Conservation (phyloP, 2,329 filamentous ascomycete genomes). For the Beauveria asiatica region DNA sequence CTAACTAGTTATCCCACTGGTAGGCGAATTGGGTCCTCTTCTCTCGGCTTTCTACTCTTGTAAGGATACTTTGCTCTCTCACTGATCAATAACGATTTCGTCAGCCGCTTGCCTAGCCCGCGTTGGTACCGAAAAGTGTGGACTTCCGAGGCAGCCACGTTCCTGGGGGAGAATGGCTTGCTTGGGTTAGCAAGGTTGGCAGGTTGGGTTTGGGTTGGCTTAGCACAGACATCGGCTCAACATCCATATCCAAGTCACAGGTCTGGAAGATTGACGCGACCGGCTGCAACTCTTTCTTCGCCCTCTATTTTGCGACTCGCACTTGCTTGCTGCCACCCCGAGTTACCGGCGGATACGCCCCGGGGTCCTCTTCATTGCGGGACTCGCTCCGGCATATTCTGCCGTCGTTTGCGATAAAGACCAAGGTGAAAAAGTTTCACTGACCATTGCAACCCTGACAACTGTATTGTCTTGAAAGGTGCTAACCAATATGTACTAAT, state of each 20-base stretch:
- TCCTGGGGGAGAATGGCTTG: not conserved
- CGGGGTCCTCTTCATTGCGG: not conserved
- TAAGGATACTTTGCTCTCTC: not conserved
- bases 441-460: not conserved
- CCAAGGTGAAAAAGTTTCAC: not conserved
- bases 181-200: no score
- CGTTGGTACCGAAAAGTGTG: not conserved
- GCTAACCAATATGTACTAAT: not conserved
- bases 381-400: not conserved
- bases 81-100: not conserved
- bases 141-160: not conserved
- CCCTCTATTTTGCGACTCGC: not conserved
- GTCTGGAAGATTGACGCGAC: not conserved
- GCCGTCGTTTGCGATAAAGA: not conserved
- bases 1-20: not conserved
- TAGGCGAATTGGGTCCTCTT: not conserved
- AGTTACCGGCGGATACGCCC: not conserved
- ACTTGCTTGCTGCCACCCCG: not conserved
- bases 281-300: not conserved
- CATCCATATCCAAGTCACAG: conserved; percentile 7
- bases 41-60: not conserved
- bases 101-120: not conserved
- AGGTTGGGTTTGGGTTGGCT: not conserved
- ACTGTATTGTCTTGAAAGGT: not conserved
- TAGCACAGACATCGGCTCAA: conserved; percentile 5